Evolutionary conservation across 1,139 yeast species (phyloP).

Genomic region (Taphrina flavorubra): DNA sequence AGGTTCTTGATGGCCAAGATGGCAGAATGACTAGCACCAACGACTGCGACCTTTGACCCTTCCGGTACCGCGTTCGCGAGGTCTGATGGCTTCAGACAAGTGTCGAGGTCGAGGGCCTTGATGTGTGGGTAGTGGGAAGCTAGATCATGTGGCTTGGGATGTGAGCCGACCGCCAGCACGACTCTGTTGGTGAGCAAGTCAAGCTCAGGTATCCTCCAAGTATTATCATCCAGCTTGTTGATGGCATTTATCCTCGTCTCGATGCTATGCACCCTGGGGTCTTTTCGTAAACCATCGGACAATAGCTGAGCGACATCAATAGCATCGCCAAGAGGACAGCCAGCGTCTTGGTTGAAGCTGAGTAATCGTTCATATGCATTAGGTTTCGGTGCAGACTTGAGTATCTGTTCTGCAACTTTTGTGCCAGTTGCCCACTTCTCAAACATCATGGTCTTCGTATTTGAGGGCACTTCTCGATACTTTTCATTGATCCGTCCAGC

Average conservation of each 20-base stretch:
- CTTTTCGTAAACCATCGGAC: slow-evolving; percentile 36
- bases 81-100: slow-evolving; percentile 29
- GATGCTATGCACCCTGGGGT: slow-evolving; percentile 25
- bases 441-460: slow-evolving; percentile 37
- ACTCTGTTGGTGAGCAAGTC: slow-evolving; percentile 23
- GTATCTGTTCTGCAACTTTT: slow-evolving; percentile 16
- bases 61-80: background rate
- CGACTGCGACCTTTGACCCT: slow-evolving; percentile 24
- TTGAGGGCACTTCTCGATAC: slow-evolving; percentile 41
- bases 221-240: slow-evolving; percentile 7
- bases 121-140: slow-evolving; percentile 32
- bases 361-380: slow-evolving; percentile 27
- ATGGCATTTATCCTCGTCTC: slow-evolving; percentile 14
- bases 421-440: slow-evolving; percentile 40
- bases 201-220: slow-evolving; percentile 28
- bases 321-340: slow-evolving; percentile 30
- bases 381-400: slow-evolving; percentile 23
- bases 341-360: slow-evolving; percentile 25
- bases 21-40: slow-evolving; percentile 39
- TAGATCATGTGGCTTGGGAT: slow-evolving; percentile 30
- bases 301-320: slow-evolving; percentile 34
- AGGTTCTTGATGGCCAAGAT: slow-evolving; percentile 40
- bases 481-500: slow-evolving; percentile 40
- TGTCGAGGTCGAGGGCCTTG: slow-evolving; percentile 22
- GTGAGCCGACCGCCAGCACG: slow-evolving; percentile 37